Evolutionary conservation across 129 eudicot genomes (phyloP).

Genomic region (Calendula officinalis): DNA sequence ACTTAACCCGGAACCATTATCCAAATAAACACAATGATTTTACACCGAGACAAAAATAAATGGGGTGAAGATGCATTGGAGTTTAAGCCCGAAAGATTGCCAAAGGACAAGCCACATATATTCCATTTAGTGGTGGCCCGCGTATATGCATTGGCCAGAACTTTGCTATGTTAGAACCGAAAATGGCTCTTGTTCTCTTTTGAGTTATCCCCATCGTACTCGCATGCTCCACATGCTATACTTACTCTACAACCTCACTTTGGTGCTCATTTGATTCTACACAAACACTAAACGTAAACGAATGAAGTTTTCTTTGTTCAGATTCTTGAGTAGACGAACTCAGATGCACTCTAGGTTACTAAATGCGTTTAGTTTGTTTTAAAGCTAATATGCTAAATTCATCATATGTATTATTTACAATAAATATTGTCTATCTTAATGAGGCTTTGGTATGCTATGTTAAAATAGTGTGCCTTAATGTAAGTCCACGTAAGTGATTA

Average conservation of each 20-base stretch:
- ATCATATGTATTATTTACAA: no score
- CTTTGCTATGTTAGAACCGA: conserved; percentile 24
- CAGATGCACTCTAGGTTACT: no score
- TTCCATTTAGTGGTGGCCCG: conserved; percentile 28
- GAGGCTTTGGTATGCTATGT: no score
- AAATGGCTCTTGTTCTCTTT: conserved; percentile 15
- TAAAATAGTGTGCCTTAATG: no score
- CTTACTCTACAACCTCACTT: conserved; percentile 17
- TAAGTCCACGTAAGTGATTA: no score
- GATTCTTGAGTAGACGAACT: no score
- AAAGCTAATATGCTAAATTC: no score
- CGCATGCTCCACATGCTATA: conserved; percentile 23
- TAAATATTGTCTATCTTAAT: no score
- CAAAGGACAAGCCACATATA: conserved; percentile 10
- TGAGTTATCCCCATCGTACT: conserved; percentile 17
- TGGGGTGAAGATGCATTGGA: conserved; percentile 21
- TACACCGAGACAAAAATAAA: conserved; percentile 16
- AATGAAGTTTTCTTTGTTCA: no score
- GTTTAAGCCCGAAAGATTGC: conserved; percentile 27
- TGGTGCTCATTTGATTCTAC: conserved; percentile 18
- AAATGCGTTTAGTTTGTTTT: no score
- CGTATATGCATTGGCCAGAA: conserved; percentile 23
- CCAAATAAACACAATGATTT: background rate
- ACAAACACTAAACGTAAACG: background rate
- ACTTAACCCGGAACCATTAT: conserved; percentile 5